These are phyloP conservation scores for Colletotrichum incanum DNA, from an alignment of 2,329 filamentous ascomycete species.

Conservation along the genomic window DNA sequence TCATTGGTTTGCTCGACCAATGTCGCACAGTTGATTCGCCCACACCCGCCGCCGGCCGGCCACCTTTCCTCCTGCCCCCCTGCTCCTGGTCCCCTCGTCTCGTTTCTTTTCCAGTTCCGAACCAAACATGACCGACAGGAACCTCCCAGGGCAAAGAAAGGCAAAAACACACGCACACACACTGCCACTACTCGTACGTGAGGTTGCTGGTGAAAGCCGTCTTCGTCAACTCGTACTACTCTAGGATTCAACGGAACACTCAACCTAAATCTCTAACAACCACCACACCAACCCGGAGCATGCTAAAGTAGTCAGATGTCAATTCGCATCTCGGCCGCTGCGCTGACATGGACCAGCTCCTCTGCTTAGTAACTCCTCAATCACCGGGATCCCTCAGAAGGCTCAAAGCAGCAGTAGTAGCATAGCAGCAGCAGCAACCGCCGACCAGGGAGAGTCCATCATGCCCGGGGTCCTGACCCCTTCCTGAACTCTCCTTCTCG, in stretches of 20 bases:
- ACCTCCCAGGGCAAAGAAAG: background rate
- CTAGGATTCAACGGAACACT: background rate
- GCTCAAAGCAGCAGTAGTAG: background rate
- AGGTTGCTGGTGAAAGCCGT: background rate
- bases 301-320: constrained; percentile 1
- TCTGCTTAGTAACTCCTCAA: background rate
- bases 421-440: constrained; percentile 5
- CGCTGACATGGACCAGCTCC: constrained; percentile 19
- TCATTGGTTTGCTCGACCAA: constrained; percentile 32
- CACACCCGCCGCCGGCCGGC: background rate
- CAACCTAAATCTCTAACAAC: background rate
- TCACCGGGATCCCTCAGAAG: too few relatives aligned
- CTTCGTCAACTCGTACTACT: too few relatives aligned
- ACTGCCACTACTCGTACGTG: too few relatives aligned
- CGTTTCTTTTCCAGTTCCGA: constrained; percentile 13
- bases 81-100: background rate
- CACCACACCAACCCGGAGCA: background rate
- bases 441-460: background rate
- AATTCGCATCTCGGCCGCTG: background rate
- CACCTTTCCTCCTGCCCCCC: background rate
- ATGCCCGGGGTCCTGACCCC: constrained; percentile 4
- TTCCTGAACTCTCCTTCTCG: constrained; percentile 13
- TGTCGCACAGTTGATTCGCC: constrained; percentile 39
- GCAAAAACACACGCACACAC: background rate
- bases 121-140: background rate